A percentile compares a stretch with the other conserved stretches of the same genome.
Evolutionary conservation across 192 early-diverging fungal species (phyloP).

Genomic region (Phlyctochytrium arcticum): DNA sequence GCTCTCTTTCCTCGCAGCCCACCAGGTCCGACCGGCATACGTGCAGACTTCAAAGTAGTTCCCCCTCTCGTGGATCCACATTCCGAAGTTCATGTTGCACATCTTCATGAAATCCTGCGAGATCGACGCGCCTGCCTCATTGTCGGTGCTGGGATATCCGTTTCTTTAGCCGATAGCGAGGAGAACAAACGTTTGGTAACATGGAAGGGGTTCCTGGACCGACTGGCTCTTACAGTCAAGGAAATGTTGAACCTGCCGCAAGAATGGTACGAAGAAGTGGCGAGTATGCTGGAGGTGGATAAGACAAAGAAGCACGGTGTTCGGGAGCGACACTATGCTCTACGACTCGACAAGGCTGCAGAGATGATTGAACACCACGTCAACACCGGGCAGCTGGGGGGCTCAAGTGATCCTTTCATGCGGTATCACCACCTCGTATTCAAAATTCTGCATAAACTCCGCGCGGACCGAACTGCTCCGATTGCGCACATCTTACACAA

Average conservation of each 20-base stretch:
- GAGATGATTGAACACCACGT: constrained; percentile 28
- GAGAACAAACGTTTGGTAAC: constrained; percentile 18
- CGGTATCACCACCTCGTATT: constrained; percentile 24
- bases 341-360: constrained; percentile 22
- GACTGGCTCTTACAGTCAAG: constrained; percentile 12
- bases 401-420: constrained; percentile 19
- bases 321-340: constrained; percentile 4
- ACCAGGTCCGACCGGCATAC: not conserved
- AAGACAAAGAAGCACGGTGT: not conserved
- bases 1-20: not conserved
- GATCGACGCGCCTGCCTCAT: constrained; percentile 23
- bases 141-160: constrained; percentile 22
- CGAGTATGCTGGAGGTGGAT: constrained; percentile 12
- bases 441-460: constrained; percentile 22
- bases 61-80: not conserved
- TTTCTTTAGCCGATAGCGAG: constrained; percentile 21
- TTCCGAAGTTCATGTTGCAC: not conserved
- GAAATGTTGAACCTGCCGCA: constrained; percentile 8
- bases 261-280: constrained; percentile 19
- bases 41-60: not conserved
- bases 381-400: constrained; percentile 21
- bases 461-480: constrained; percentile 10
- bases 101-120: not conserved
- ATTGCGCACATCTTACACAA: constrained; percentile 4
- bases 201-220: constrained; percentile 22